Evolutionary conservation across 2,329 filamentous ascomycete species (phyloP), one percentile per base, ranked within the genome.

Genomic region (Beauveria rudraprayagi): DNA sequence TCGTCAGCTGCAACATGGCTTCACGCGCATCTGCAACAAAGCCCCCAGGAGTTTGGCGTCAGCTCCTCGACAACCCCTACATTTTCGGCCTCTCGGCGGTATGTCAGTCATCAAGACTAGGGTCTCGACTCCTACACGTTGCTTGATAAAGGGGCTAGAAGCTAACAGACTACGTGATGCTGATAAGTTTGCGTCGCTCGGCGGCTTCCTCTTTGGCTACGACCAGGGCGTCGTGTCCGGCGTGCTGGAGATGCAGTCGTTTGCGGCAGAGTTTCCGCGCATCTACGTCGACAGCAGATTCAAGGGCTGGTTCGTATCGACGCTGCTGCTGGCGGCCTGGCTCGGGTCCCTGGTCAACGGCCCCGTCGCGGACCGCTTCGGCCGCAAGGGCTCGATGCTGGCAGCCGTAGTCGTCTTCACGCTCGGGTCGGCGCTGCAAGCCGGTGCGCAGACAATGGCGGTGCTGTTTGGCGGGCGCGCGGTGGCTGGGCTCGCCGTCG

Each of bases 231-330:
- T 80, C 17, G 71, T 80, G 8, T 78, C 75, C 1, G 76, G 75
- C n/a, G 73, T 80, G 1, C 66, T 79, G 34, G 74, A 71, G 0
- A 80, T 80, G 77, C 71, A 78, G 62, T 74, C 71, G 4, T 80
- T 80, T 62, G 70, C 52, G 1, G 68, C 63, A 5, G 47, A 61
- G 0, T 69, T 71, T 47, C 68, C 69, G 9, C 67, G 70, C 8
- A 71, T 80, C 17, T 77, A 73, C 54, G 61, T 71, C 0, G 77
- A 81, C 61, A 76, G 72, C 62, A 67, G 74, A 11, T 79, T 79
- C 69, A 79, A 81, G 63, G 79, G 79, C 37, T 82, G 80, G 79
- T 80, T 82, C 57, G 78, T 81, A 2, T 80, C 80, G 6, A 78
- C 75, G 2, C 68, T 83, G 5, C 67, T 80, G 10, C 69, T 82